A percentile compares a stretch with the other conserved stretches of the same genome.
These are phyloP conservation scores for Trichoderma arundinaceum DNA, from an alignment of 2,329 filamentous ascomycete species.

Conservation along the genomic window DNA sequence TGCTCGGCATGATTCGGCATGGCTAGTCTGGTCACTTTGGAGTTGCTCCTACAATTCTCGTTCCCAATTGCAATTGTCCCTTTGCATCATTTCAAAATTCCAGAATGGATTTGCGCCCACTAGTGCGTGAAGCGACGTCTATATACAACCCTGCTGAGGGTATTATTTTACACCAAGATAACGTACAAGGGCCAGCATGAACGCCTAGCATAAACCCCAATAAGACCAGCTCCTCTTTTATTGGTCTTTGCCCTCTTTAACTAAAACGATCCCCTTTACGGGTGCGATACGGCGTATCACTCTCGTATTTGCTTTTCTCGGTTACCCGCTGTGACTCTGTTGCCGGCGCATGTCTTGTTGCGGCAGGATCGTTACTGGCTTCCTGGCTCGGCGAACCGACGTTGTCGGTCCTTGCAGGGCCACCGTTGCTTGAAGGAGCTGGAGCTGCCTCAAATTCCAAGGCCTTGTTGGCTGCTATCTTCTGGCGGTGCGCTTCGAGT, in stretches of 20 bases:
- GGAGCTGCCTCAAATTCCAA: conserved; percentile 56
- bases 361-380: conserved; percentile 78
- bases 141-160: conserved; percentile 16
- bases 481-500: conserved; percentile 68
- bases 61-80: neutral
- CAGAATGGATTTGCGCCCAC: neutral
- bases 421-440: conserved; percentile 47
- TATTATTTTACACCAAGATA: conserved; percentile 17
- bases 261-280: conserved; percentile 83
- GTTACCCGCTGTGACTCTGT: conserved; percentile 68
- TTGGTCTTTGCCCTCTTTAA: neutral
- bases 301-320: conserved; percentile 92
- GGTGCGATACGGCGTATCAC: conserved; percentile 73
- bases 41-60: neutral
- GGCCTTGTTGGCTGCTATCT: conserved; percentile 64
- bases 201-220: conserved; percentile 10
- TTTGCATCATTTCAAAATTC: neutral
- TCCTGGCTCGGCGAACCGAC: conserved; percentile 72
- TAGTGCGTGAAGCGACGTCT: neutral
- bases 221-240: conserved; percentile 13
- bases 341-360: conserved; percentile 78
- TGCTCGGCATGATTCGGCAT: neutral
- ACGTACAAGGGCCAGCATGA: conserved; percentile 21
- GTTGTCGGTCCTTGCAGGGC: conserved; percentile 63
- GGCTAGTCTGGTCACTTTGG: neutral